These are phyloP conservation scores for Aspergillus sparsus DNA, from an alignment of 495 filamentous ascomycete genomes.

Conservation along the genomic window DNA sequence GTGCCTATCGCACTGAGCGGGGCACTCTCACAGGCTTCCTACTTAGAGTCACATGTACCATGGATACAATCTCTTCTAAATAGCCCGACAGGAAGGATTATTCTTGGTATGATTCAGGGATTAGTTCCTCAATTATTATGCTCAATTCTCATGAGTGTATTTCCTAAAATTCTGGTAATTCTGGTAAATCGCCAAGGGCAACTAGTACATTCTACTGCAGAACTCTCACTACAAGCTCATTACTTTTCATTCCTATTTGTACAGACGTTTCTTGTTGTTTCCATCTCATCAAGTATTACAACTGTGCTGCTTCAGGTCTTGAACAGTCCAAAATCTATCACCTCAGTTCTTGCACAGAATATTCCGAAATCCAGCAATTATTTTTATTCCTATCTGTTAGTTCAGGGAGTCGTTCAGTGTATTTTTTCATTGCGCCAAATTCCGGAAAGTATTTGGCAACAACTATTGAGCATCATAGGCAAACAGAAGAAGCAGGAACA, in stretches of 20 bases:
- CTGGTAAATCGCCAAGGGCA: too few species aligned
- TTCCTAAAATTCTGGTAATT: neutral
- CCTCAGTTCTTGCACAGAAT: slow-evolving; percentile 60
- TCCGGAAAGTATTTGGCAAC: neutral
- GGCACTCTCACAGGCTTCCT: slow-evolving; percentile 7
- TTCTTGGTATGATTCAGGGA: neutral
- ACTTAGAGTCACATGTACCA: neutral
- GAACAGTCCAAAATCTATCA: slow-evolving; percentile 21
- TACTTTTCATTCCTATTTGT: slow-evolving; percentile 81
- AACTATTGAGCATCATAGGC: neutral
- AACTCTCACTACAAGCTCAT: slow-evolving; percentile 60
- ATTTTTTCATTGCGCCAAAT: slow-evolving; percentile 38
- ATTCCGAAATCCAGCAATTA: slow-evolving; percentile 77
- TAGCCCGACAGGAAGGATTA: too few species aligned
- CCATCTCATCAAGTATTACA: slow-evolving; percentile 54
- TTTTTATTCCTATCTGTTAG: slow-evolving; percentile 80
- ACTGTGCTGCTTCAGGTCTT: slow-evolving; percentile 33
- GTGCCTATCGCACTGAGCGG: slow-evolving; percentile 10
- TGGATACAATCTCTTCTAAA: neutral
- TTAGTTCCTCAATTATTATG: neutral
- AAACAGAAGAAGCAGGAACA: too few species aligned
- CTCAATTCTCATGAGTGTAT: neutral
- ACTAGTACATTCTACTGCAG: neutral
- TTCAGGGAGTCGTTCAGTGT: slow-evolving; percentile 67
- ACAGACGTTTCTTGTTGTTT: slow-evolving; percentile 76